Conservation (phyloP, 257 asterid genomes). For the Solanum megistacrolobum region DNA sequence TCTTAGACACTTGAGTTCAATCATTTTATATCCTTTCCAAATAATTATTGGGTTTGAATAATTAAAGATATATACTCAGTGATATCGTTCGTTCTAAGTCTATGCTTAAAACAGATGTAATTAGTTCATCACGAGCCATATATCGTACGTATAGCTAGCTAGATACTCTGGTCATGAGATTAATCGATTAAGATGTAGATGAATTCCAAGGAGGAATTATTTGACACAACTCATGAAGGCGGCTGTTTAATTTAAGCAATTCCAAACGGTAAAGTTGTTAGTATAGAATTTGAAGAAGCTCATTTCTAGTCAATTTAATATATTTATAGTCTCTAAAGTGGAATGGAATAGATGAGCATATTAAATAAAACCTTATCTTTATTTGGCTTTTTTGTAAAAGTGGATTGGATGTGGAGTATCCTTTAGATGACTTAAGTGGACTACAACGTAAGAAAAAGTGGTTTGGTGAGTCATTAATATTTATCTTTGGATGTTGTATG, state of each 20-base stretch:
- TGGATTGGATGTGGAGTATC: not conserved
- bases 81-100: not conserved
- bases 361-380: not conserved
- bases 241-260: not conserved
- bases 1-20: not conserved
- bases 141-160: not conserved
- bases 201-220: not conserved
- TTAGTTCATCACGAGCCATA: not conserved
- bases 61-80: not conserved
- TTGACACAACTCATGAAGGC: not conserved
- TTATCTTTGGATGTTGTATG: not conserved
- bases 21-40: not conserved
- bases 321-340: not conserved
- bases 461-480: not conserved
- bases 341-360: not conserved
- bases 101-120: no score
- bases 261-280: not conserved
- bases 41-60: not conserved
- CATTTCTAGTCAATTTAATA: not conserved
- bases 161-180: not conserved
- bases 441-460: not conserved
- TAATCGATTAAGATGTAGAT: not conserved
- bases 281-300: not conserved
- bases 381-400: not conserved
- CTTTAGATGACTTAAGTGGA: not conserved